Percentiles rank a stretch among this genome's conserved stretches.
These are phyloP conservation scores for Sphaerosporella brunnea DNA, from an alignment of 495 filamentous ascomycete species.

Conservation along the genomic window DNA sequence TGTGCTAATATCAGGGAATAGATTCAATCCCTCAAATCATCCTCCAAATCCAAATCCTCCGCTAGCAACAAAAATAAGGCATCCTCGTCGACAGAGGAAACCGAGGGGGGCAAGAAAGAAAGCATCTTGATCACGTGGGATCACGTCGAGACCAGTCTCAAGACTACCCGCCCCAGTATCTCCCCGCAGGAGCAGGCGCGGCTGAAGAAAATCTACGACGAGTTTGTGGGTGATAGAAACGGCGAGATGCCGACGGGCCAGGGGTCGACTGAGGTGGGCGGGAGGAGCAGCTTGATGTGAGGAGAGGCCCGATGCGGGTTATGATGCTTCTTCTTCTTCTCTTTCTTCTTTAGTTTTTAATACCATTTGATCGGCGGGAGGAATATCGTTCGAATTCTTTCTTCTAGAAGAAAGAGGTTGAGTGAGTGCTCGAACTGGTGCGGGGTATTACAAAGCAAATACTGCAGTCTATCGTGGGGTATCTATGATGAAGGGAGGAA, in stretches of 20 bases:
- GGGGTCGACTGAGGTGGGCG: constrained; percentile 75
- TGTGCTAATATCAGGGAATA: constrained; percentile 1
- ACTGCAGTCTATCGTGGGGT: no score
- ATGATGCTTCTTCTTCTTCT: no score
- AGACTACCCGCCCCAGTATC: constrained; percentile 68
- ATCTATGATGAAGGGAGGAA: no score
- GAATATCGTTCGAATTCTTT: no score
- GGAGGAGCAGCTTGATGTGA: constrained; percentile 82
- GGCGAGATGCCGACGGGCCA: constrained; percentile 90
- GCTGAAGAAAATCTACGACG: constrained; percentile 63
- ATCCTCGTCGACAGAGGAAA: no score
- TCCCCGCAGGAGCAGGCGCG: constrained; percentile 53
- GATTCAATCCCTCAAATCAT: constrained; percentile 19
- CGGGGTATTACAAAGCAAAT: no score
- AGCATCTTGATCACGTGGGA: constrained; percentile 66
- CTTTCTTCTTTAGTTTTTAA: no score
- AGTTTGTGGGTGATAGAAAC: constrained; percentile 80
- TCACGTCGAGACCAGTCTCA: constrained; percentile 61
- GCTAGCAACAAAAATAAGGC: no score
- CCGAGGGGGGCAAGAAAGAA: constrained; percentile 32
- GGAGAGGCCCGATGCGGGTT: no score
- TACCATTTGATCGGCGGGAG: no score
- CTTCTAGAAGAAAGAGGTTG: no score
- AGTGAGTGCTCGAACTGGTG: no score
- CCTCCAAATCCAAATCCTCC: not conserved